A percentile compares a stretch with the other conserved stretches of the same genome.
Conservation (phyloP, 2,329 filamentous ascomycete species). For the Colletotrichum tabaci region DNA sequence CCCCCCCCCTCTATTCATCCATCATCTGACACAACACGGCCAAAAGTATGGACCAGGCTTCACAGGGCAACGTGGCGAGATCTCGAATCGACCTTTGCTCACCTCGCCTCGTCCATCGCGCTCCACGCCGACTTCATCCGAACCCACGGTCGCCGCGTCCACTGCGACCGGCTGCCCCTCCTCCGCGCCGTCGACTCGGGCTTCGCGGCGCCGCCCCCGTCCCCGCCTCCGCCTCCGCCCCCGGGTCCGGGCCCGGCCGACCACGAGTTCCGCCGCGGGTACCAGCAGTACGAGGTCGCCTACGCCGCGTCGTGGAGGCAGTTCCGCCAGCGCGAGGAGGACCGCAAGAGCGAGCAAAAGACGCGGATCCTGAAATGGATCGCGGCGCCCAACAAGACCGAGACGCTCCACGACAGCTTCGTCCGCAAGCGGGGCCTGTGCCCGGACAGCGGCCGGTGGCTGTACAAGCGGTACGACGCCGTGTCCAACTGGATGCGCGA, state of each 20-base stretch:
- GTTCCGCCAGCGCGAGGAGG: not conserved
- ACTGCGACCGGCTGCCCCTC: not conserved
- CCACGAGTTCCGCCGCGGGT: not conserved
- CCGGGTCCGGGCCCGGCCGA: too few relatives aligned
- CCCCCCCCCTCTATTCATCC: not conserved
- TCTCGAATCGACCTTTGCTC: conserved; percentile 12
- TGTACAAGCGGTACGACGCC: conserved; percentile 24
- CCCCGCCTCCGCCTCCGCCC: not conserved
- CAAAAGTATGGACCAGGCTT: conserved; percentile 31
- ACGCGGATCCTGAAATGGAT: conserved; percentile 26
- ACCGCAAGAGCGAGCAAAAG: conserved; percentile 11
- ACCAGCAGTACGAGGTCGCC: not conserved
- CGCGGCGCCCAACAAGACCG: conserved; percentile 11
- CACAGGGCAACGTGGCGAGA: conserved; percentile 38
- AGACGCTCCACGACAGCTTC: conserved; percentile 21
- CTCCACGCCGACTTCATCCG: conserved; percentile 12
- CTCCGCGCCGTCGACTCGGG: conserved; percentile 11
- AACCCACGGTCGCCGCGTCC: not conserved
- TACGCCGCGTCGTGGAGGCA: not conserved
- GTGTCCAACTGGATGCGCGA: conserved; percentile 39
- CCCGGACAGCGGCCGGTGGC: conserved; percentile 32
- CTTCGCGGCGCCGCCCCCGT: too few relatives aligned
- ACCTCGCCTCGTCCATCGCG: conserved; percentile 10
- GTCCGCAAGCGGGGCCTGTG: not conserved
- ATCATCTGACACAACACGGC: not conserved